Conservation (phyloP, 176 grass and related monocot genomes). For the Oryza meyeriana region DNA sequence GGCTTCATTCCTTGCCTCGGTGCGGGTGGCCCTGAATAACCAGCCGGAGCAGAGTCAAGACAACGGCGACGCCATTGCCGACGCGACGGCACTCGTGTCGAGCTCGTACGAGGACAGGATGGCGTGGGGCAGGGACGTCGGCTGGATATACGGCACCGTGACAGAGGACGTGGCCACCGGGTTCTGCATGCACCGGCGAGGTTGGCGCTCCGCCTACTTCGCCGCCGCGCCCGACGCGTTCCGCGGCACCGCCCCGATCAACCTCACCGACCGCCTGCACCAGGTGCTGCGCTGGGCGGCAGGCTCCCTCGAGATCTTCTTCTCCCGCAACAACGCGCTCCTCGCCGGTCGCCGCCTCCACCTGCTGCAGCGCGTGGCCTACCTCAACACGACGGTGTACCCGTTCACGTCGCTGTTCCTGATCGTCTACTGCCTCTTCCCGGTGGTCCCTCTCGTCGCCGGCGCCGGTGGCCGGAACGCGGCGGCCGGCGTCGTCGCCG, state of each 20-base stretch:
- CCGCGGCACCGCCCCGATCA: constrained; percentile 27
- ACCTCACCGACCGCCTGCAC: constrained; percentile 23
- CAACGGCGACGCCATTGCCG: background rate
- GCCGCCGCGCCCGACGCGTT: constrained; percentile 18
- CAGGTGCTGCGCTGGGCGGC: constrained; percentile 34
- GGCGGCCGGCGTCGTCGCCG: background rate
- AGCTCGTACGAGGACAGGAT: constrained; percentile 23
- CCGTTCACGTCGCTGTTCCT: constrained; percentile 37
- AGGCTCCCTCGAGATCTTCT: constrained; percentile 42
- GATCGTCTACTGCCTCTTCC: constrained; percentile 12
- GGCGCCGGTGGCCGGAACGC: background rate
- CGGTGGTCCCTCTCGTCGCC: background rate
- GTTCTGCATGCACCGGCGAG: constrained; percentile 26
- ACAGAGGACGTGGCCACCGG: constrained; percentile 32
- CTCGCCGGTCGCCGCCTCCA: constrained; percentile 14
- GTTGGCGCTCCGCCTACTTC: constrained; percentile 36
- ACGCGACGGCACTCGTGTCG: constrained; percentile 10
- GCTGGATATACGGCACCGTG: constrained; percentile 29
- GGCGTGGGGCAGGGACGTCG: constrained; percentile 20
- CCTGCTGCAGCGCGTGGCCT: constrained; percentile 29
- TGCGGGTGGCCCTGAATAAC: background rate
- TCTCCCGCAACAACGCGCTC: constrained; percentile 34
- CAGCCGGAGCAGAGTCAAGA: background rate
- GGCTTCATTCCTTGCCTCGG: background rate
- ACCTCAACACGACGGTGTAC: constrained; percentile 45